Evolutionary conservation across 2,329 filamentous ascomycete species (phyloP).

Genomic region (Pseudogymnoascus sp.): DNA sequence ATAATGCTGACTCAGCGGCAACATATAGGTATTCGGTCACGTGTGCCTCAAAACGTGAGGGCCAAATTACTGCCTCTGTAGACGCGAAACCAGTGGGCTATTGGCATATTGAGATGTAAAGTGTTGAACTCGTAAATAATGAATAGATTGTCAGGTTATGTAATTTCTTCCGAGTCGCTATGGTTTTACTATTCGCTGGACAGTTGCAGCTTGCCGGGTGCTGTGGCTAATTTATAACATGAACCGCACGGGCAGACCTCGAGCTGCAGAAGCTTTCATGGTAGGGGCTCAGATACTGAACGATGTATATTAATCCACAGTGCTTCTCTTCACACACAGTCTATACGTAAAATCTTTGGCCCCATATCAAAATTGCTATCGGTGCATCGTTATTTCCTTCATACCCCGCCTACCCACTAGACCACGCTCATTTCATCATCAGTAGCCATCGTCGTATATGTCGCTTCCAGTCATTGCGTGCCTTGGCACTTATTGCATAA

Average conservation of each 20-base stretch:
- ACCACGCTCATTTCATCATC: constrained; percentile 7
- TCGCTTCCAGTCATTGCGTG: constrained; percentile 3
- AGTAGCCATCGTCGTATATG: background rate
- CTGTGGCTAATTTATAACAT: background rate
- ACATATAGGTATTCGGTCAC: background rate
- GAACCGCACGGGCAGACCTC: background rate
- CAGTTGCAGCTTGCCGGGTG: background rate
- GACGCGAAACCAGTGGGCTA: background rate
- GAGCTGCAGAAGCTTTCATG: background rate
- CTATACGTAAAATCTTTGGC: constrained; percentile 1
- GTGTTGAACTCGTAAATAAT: background rate
- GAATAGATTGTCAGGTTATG: background rate
- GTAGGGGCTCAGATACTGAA: background rate
- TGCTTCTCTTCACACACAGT: constrained; percentile 3
- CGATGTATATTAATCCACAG: constrained; percentile 5
- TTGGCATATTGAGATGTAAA: background rate
- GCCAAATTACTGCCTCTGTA: background rate
- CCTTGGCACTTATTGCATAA: constrained; percentile 6
- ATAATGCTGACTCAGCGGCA: background rate
- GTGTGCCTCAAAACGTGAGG: background rate
- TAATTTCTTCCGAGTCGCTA: background rate
- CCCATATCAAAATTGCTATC: constrained; percentile 1
- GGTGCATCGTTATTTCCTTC: background rate
- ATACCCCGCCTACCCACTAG: background rate
- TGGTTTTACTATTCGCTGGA: background rate